phyloP scores from a whole-genome alignment of 192 early-diverging fungal genomes.

The Linnemannia hyalina region DNA sequence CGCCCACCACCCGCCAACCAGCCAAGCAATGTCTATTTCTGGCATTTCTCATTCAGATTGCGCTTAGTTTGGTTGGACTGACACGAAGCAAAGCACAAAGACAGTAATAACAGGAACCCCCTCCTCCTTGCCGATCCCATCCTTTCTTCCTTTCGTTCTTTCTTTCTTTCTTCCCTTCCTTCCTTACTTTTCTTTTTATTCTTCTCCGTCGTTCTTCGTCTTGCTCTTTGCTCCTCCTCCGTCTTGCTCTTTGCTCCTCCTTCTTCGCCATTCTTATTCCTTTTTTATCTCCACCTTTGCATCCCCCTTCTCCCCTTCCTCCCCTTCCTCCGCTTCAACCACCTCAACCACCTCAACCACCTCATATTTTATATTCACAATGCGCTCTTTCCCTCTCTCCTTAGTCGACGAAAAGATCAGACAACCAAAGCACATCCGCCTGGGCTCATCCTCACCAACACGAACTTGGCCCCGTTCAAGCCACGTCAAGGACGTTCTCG shows the following conservation, averaged over 20 bases:
- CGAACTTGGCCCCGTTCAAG: constrained; percentile 43
- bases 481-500: constrained; percentile 44
- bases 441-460: background rate
- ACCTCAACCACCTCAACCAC: background rate
- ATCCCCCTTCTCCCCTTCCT: too few relatives aligned
- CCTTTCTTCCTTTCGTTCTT: too few relatives aligned
- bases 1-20: background rate
- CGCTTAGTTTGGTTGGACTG: background rate
- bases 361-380: background rate
- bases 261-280: background rate
- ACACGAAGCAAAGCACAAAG: background rate
- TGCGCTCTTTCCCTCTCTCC: background rate
- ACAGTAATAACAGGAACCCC: background rate
- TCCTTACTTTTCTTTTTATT: too few relatives aligned
- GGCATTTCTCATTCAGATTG: background rate
- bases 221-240: background rate
- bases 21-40: background rate
- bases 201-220: background rate
- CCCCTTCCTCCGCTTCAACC: background rate
- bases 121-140: too few relatives aligned
- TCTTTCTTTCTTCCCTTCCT: too few relatives aligned
- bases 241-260: background rate
- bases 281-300: background rate
- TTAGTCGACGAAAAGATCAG: constrained; percentile 10
- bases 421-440: constrained; percentile 13